phyloP scores from a whole-genome alignment of 2,329 filamentous ascomycete species.

The Cercospora sp. region DNA sequence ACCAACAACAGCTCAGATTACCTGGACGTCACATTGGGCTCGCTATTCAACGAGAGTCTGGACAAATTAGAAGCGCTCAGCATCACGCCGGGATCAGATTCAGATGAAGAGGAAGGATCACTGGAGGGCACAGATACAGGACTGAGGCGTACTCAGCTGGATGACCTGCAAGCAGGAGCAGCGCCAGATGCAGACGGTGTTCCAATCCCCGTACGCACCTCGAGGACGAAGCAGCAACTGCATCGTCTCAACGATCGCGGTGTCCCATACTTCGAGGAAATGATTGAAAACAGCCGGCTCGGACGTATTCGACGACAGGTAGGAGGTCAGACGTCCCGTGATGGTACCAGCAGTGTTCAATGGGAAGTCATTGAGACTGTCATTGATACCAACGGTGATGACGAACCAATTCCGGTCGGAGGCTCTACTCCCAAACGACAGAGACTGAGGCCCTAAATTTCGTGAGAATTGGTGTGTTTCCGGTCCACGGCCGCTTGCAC shows the following conservation, averaged over 20 bases:
- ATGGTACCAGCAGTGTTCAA: conserved; percentile 67
- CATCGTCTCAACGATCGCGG: conserved; percentile 47
- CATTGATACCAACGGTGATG: conserved; percentile 41
- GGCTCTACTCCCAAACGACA: conserved; percentile 22
- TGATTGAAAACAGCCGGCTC: conserved; percentile 73
- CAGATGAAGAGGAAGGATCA: conserved; percentile 35
- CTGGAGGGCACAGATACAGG: conserved; percentile 6
- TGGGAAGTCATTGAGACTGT: conserved; percentile 75
- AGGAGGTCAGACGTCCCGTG: conserved; percentile 60
- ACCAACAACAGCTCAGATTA: conserved; percentile 70
- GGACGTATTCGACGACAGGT: conserved; percentile 65
- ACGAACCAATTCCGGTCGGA: not conserved
- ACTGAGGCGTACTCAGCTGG: conserved; percentile 14
- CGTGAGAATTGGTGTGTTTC: no score
- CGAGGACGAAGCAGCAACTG: conserved; percentile 24
- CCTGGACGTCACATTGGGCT: conserved; percentile 80
- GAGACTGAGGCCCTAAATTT: conserved; percentile 15
- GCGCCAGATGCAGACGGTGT: not conserved
- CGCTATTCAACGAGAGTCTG: conserved; percentile 69
- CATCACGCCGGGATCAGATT: conserved; percentile 58
- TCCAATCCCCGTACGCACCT: conserved; percentile 9
- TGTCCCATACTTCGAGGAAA: conserved; percentile 81
- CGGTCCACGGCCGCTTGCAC: no score
- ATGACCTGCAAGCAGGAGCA: conserved; percentile 8
- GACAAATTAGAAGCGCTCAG: conserved; percentile 71